Base-by-base conservation (phyloP, 164 flowering plant species). In the Akebia trifoliata region DNA sequence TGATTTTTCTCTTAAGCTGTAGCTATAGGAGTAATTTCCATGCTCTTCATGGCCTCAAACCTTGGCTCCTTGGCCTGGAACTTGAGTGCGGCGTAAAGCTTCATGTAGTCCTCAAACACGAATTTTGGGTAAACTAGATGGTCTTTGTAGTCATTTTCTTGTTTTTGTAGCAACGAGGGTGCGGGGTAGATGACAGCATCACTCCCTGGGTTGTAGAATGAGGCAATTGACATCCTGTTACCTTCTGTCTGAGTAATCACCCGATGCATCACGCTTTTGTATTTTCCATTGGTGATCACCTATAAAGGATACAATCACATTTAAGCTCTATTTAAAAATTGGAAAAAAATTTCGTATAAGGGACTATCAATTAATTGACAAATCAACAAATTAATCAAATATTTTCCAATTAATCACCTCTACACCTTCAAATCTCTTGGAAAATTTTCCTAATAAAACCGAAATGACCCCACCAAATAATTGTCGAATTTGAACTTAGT, bases 1-100 rank as follows among this genome's bases (percentile, higher is more conserved):
- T n/a, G n/a, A n/a, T n/a, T n/a, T n/a, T n/a, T n/a, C n/a, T n/a
- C n/a, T n/a, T n/a, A n/a, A n/a, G n/a, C n/a, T n/a, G n/a, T 6
- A 20, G 20, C 17, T 17, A 21, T 31, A 11, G 17, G 60, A 49
- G 48, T 47, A 17, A 1, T 50, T 36, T 75, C 81, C 67, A 70
- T 20, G 36, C 80, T 74, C 68, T 86, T 89, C 83, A 89, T 71
- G 54, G 82, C 82, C 63, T 82, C 86, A 64, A 89, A 89, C 51
- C 96, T 79, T 15, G 94, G 91, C 62, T 89, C 89, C 76, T 89
- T 89, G 36, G 91, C 83, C 67, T 84, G 84, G 69, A 89, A 86
- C 72, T 89, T 89, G 14, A 79, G 56, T 0, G 62, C 81, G 2
- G 76, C 70, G 44, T 89, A 89, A 14, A 82, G 82, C 69, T 89